These are phyloP conservation scores for Favolaschia claudopus DNA, from an alignment of 768 basidiomycete genomes.

Conservation along the genomic window DNA sequence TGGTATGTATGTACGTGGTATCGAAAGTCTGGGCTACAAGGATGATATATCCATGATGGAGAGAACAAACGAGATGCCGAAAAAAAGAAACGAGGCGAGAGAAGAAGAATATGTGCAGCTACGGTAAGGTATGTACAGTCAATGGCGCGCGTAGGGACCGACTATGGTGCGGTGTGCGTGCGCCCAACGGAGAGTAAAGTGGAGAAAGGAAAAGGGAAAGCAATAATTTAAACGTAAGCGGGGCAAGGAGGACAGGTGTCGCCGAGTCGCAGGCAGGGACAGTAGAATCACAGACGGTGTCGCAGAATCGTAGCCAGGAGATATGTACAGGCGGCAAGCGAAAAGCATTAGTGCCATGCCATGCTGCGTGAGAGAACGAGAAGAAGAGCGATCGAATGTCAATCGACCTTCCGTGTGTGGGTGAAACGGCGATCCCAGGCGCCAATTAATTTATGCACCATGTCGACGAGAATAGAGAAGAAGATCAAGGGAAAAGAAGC, in stretches of 20 bases:
- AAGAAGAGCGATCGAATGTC: conserved; percentile 26
- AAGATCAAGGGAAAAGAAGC: no score
- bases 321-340: conserved; percentile 36
- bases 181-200: conserved; percentile 22
- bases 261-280: conserved; percentile 5
- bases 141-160: conserved; percentile 27
- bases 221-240: conserved; percentile 2
- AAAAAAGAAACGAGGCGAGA: conserved; percentile 18
- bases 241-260: conserved; percentile 1
- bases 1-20: conserved; percentile 26
- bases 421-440: neutral
- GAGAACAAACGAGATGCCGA: conserved; percentile 18
- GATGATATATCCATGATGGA: conserved; percentile 17
- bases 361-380: conserved; percentile 17
- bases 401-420: conserved; percentile 11
- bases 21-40: conserved; percentile 26
- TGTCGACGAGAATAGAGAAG: no score
- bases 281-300: no score
- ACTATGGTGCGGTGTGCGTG: conserved; percentile 27
- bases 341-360: conserved; percentile 22
- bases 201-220: conserved; percentile 28
- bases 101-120: conserved; percentile 20
- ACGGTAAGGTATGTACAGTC: conserved; percentile 26
- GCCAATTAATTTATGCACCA: no score
- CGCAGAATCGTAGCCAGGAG: conserved; percentile 30